Percentiles rank a stretch among this genome's conserved stretches.
Evolutionary conservation across 2,329 filamentous ascomycete genomes (phyloP).

Genomic region (Talaromyces atroroseus): DNA sequence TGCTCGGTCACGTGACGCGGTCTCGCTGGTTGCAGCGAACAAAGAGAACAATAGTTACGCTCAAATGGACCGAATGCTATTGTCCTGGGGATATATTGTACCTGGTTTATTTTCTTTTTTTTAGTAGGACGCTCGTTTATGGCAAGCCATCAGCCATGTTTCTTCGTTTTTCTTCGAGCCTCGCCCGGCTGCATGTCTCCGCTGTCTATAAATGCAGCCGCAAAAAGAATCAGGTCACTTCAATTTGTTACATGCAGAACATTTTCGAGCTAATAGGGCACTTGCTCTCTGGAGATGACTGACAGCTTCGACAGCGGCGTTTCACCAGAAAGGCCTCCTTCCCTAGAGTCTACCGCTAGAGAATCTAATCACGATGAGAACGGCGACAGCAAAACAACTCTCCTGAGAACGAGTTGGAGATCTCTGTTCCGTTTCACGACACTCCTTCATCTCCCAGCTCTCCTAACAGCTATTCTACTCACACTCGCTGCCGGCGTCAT

Average conservation of each 20-base stretch:
- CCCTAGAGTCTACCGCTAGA: neutral
- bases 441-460: constrained; percentile 51
- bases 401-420: constrained; percentile 37
- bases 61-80: constrained; percentile 9
- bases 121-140: neutral
- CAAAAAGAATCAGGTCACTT: neutral
- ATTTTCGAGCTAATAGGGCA: neutral
- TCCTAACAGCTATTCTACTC: constrained; percentile 52
- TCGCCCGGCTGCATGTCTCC: neutral
- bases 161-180: neutral
- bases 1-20: constrained; percentile 2
- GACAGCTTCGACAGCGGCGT: neutral
- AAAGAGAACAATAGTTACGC: constrained; percentile 13
- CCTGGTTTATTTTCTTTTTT: neutral
- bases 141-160: neutral
- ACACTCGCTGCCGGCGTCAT: constrained; percentile 58
- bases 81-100: neutral
- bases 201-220: neutral
- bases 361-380: neutral
- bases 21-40: neutral
- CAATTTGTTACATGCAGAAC: neutral
- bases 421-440: constrained; percentile 68
- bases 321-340: neutral
- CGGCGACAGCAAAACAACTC: neutral
- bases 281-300: neutral